Evolutionary conservation across 2,329 filamentous ascomycete species (phyloP).

Genomic region (Colletotrichum zoysiae): DNA sequence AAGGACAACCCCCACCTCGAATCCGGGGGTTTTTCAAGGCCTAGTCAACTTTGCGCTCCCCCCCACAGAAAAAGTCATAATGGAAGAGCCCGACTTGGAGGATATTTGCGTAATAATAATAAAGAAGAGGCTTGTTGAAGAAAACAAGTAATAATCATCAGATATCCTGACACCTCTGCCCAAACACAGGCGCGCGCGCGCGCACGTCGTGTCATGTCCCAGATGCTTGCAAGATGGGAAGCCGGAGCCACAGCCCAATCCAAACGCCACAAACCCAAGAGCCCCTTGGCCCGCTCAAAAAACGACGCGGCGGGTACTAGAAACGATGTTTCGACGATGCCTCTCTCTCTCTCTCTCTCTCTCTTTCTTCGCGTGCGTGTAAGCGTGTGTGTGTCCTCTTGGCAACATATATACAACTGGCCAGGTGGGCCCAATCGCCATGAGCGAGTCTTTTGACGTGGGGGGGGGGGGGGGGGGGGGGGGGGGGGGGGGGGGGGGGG

Average conservation of each 20-base stretch:
- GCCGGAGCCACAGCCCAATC: not conserved
- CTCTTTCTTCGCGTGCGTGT: not conserved
- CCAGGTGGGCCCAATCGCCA: not conserved
- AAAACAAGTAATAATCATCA: not conserved
- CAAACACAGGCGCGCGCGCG: not conserved
- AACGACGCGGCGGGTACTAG: not conserved
- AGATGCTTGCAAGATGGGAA: not conserved
- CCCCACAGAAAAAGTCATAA: not conserved
- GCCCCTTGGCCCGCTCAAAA: not conserved
- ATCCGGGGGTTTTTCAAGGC: not conserved
- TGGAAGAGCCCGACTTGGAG: not conserved
- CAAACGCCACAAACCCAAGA: not conserved
- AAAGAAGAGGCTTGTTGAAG: not conserved
- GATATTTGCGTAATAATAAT: not conserved
- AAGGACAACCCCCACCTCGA: not conserved
- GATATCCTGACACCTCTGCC: not conserved
- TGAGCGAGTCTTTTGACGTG: conserved; percentile 1
- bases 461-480: conserved; percentile 28
- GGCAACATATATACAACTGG: conserved; percentile 6
- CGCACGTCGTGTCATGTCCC: not conserved
- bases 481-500: conserved; percentile 19
- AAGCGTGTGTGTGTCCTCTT: not conserved
- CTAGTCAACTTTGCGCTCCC: not conserved
- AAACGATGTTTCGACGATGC: not conserved
- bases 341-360: not conserved